Conservation (phyloP, 352 stramenopile species). For the Albugo candida region DNA sequence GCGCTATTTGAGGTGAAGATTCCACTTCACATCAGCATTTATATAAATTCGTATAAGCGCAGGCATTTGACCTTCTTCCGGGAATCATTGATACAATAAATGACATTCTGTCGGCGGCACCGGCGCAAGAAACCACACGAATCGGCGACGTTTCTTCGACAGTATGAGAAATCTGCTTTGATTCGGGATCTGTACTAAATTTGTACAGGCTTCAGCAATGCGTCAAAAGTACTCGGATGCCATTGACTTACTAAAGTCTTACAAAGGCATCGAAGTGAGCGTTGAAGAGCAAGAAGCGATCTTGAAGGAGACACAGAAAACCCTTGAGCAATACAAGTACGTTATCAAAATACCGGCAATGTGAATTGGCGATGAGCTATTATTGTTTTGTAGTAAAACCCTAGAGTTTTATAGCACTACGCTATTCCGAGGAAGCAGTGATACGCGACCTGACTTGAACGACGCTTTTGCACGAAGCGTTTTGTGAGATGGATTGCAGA, state of each 20-base stretch:
- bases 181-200: background rate
- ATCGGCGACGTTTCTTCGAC: constrained; percentile 66
- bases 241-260: constrained; percentile 37
- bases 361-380: background rate
- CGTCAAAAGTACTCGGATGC: constrained; percentile 60
- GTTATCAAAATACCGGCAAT: background rate
- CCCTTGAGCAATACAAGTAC: constrained; percentile 62
- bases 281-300: constrained; percentile 55
- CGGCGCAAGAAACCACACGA: constrained; percentile 51
- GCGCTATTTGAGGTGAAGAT: too few species aligned
- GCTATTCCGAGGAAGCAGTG: constrained; percentile 64
- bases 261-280: constrained; percentile 56
- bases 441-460: constrained; percentile 64
- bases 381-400: constrained; percentile 22
- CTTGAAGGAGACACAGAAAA: constrained; percentile 42
- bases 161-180: constrained; percentile 11
- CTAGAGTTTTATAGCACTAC: constrained; percentile 76
- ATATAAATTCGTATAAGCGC: too few species aligned
- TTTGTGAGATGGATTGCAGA: constrained; percentile 15
- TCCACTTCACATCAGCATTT: too few species aligned
- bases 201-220: constrained; percentile 34
- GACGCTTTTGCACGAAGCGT: constrained; percentile 69
- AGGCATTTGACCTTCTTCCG: constrained; percentile 67
- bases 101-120: constrained; percentile 54
- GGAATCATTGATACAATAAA: constrained; percentile 74